A percentile compares a stretch with the other conserved stretches of the same genome.
phyloP scores from a whole-genome alignment of 208 protist genomes.

The Herpetomonas tarakana region DNA sequence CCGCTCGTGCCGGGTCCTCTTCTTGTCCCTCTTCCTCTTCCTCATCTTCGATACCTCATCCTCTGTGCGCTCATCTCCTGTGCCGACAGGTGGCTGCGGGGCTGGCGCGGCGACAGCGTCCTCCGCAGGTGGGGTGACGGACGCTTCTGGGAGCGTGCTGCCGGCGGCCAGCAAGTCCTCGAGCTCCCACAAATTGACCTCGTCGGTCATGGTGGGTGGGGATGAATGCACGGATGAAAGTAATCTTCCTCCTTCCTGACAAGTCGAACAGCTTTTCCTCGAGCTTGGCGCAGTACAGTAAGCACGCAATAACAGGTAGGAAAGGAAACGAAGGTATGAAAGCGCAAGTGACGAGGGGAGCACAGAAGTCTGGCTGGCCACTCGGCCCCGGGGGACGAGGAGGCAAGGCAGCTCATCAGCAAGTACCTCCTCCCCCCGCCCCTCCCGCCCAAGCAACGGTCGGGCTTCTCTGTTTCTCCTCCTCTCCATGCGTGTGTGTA shows the following conservation, averaged over 20 bases:
- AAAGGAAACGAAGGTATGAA: too few relatives aligned
- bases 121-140: neutral
- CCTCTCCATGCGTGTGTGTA: too few relatives aligned
- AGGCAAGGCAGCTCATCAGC: too few relatives aligned
- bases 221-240: neutral
- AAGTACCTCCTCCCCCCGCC: too few relatives aligned
- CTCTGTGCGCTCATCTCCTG: conserved; percentile 3
- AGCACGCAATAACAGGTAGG: too few relatives aligned
- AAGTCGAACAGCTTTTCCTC: too few relatives aligned
- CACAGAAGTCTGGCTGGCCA: too few relatives aligned
- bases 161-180: conserved; percentile 39
- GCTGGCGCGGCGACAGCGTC: neutral
- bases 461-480: too few relatives aligned
- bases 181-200: conserved; percentile 74
- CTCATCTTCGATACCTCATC: conserved; percentile 18
- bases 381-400: too few relatives aligned
- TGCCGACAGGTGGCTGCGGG: neutral
- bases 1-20: conserved; percentile 12
- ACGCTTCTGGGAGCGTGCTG: conserved; percentile 3
- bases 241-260: neutral
- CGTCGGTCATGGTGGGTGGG: conserved; percentile 39
- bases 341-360: too few relatives aligned
- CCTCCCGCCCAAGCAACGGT: too few relatives aligned
- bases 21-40: conserved; percentile 26
- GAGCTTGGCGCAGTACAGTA: too few relatives aligned